These are phyloP conservation scores for Phaeoacremonium minimum DNA, from an alignment of 2,329 filamentous ascomycete genomes.

Conservation along the genomic window DNA sequence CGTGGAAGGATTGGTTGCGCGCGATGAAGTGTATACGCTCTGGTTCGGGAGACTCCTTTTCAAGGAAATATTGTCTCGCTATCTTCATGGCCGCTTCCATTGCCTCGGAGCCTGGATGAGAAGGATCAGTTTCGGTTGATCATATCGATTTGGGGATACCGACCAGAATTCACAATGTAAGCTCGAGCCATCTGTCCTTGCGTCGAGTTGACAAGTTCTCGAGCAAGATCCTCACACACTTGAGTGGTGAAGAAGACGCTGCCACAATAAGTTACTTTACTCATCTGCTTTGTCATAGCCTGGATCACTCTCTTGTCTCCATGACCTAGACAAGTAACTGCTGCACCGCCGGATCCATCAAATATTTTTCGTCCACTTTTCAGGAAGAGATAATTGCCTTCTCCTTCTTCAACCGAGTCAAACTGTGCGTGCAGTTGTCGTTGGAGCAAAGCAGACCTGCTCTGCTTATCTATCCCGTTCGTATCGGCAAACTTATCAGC, in stretches of 20 bases:
- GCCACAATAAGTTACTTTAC: constrained; percentile 34
- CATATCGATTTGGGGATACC: constrained; percentile 22
- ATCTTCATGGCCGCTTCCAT: constrained; percentile 64
- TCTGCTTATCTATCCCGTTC: not conserved
- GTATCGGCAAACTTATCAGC: too few species aligned
- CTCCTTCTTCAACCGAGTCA: constrained; percentile 21
- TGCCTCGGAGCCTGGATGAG: constrained; percentile 52
- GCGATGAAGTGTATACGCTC: constrained; percentile 62
- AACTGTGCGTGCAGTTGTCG: constrained; percentile 28
- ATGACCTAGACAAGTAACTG: constrained; percentile 43
- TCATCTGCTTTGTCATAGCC: constrained; percentile 34
- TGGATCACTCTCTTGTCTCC: constrained; percentile 32
- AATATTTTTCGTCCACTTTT: constrained; percentile 34
- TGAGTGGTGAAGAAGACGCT: constrained; percentile 35
- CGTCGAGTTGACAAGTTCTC: constrained; percentile 27
- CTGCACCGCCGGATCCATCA: constrained; percentile 40
- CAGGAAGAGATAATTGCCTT: constrained; percentile 32
- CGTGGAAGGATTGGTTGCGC: constrained; percentile 66
- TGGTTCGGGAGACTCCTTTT: constrained; percentile 48
- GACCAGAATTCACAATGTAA: constrained; percentile 31
- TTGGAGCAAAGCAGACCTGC: constrained; percentile 31
- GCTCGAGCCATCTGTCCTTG: constrained; percentile 29
- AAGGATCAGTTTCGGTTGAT: constrained; percentile 38
- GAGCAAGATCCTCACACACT: constrained; percentile 33
- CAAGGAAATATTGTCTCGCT: constrained; percentile 59